These are phyloP conservation scores for Clarireedia paspali DNA, from an alignment of 2,329 filamentous ascomycete species.

Conservation along the genomic window DNA sequence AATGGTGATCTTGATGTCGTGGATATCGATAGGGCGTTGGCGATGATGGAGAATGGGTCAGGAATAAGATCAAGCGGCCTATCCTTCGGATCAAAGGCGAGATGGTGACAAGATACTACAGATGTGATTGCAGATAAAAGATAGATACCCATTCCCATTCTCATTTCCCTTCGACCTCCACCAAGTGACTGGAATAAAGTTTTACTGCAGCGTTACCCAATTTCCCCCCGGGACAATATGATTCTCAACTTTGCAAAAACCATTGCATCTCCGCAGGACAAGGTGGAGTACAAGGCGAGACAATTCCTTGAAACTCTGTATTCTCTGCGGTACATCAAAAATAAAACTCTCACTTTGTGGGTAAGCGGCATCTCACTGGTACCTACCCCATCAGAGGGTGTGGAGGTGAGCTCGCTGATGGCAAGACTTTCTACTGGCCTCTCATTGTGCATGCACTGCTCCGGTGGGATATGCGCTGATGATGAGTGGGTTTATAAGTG, in stretches of 20 bases:
- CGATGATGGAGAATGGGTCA: constrained; percentile 40
- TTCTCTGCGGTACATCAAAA: constrained; percentile 60
- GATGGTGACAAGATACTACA: constrained; percentile 29
- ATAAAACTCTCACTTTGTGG: neutral
- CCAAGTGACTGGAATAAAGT: neutral
- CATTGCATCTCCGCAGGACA: constrained; percentile 51
- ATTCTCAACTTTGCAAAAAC: constrained; percentile 1
- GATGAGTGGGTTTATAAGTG: too few relatives aligned
- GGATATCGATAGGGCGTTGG: constrained; percentile 54
- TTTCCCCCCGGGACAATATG: neutral
- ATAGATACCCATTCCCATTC: neutral
- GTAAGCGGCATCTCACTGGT: neutral
- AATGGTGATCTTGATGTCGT: constrained; percentile 46
- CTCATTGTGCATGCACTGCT: too few relatives aligned
- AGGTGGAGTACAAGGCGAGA: constrained; percentile 73
- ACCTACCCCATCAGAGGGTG: neutral
- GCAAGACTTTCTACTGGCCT: too few relatives aligned
- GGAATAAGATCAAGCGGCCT: constrained; percentile 12
- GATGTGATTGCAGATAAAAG: constrained; percentile 2
- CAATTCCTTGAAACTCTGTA: constrained; percentile 67
- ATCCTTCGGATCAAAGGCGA: constrained; percentile 33
- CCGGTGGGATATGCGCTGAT: too few relatives aligned
- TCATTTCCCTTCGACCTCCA: neutral
- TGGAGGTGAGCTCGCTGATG: neutral
- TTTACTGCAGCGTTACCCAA: neutral